phyloP scores from a whole-genome alignment of 768 basidiomycete genomes.

The Suillus plorans region DNA sequence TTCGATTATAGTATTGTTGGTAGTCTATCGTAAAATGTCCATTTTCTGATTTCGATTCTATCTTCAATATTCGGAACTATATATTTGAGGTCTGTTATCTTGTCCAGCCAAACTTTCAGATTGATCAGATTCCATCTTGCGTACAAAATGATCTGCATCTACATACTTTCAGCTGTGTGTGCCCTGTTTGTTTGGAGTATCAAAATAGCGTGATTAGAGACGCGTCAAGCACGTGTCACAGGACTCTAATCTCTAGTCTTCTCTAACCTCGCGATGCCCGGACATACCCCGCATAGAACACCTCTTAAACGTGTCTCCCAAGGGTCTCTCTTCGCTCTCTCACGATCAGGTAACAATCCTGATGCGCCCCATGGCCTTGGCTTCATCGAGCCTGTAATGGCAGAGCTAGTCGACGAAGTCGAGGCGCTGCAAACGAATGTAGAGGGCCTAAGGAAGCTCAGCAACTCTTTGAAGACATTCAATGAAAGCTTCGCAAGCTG shows the following conservation, averaged over 20 bases:
- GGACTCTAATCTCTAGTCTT: not conserved
- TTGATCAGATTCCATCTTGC: not conserved
- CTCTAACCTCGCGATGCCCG: slow-evolving; percentile 12
- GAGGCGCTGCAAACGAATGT: slow-evolving; percentile 77
- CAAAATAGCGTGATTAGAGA: not conserved
- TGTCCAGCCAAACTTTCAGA: not conserved
- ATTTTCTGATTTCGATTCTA: not conserved
- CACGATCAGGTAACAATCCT: slow-evolving; percentile 64
- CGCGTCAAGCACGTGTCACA: slow-evolving; percentile 7
- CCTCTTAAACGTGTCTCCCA: slow-evolving; percentile 90
- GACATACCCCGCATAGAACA: slow-evolving; percentile 62
- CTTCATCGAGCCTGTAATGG: slow-evolving; percentile 80
- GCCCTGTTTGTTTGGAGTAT: not conserved
- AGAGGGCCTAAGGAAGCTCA: slow-evolving; percentile 67
- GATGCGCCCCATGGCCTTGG: slow-evolving; percentile 83
- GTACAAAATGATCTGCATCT: not conserved
- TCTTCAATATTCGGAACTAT: not conserved
- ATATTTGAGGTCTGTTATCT: not conserved
- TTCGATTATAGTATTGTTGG: not conserved
- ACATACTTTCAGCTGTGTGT: not conserved
- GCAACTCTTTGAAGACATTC: slow-evolving; percentile 77
- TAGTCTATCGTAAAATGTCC: not conserved
- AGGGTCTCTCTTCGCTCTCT: slow-evolving; percentile 84
- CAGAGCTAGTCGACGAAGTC: slow-evolving; percentile 87
- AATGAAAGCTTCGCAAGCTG: slow-evolving; percentile 94